A percentile compares a stretch with the other conserved stretches of the same genome.
phyloP scores from a whole-genome alignment of 1,284 basidiomycete species.

The Cryptococcus sp. region DNA sequence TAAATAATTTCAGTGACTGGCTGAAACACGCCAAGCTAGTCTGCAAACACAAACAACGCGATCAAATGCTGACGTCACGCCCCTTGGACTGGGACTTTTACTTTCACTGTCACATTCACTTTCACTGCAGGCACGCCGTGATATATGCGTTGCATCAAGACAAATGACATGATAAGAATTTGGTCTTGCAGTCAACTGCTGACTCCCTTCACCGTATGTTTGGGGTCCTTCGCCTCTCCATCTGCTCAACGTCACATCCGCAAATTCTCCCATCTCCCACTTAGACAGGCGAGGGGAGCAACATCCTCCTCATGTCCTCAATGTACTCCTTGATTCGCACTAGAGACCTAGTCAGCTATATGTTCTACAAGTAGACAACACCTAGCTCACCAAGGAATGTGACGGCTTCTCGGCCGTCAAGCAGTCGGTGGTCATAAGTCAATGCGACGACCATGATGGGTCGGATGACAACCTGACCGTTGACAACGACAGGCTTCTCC shows the following conservation, averaged over 20 bases:
- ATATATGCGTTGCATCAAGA: not conserved
- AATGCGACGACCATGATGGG: constrained; percentile 89
- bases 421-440: constrained; percentile 93
- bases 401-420: constrained; percentile 94
- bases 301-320: constrained; percentile 68
- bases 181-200: not conserved
- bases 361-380: not conserved
- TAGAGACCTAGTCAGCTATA: constrained; percentile 30
- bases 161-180: not conserved
- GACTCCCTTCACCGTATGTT: no score
- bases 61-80: constrained; percentile 4
- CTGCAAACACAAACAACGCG: constrained; percentile 2
- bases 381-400: constrained; percentile 85
- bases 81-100: not conserved
- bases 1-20: no score
- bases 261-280: not conserved
- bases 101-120: not conserved
- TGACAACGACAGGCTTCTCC: constrained; percentile 87
- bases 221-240: no score
- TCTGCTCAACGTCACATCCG: no score
- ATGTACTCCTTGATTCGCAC: constrained; percentile 72
- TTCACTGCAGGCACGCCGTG: not conserved
- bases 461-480: constrained; percentile 92
- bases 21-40: not conserved
- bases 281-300: constrained; percentile 55